Percentiles rank a stretch among this genome's conserved stretches.
These are phyloP conservation scores for Diplodia sapinea DNA, from an alignment of 2,329 filamentous ascomycete genomes.

Conservation along the genomic window DNA sequence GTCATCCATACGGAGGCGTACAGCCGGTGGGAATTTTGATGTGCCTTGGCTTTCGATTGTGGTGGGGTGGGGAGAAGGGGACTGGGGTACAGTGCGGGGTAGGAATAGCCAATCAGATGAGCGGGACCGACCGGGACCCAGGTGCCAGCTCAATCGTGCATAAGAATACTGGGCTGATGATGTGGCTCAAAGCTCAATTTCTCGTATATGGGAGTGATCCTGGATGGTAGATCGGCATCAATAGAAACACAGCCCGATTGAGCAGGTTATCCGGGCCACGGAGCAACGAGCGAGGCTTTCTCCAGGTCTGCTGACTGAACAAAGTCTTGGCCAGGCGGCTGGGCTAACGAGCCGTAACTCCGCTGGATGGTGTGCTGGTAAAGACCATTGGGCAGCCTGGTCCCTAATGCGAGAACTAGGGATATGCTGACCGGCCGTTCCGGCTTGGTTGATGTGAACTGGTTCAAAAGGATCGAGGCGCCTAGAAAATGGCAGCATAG, in stretches of 20 bases:
- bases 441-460: not conserved
- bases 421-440: not conserved
- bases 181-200: conserved; percentile 1
- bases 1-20: not conserved
- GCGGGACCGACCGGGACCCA: not conserved
- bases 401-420: not conserved
- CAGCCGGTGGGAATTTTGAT: not conserved
- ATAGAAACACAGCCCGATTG: not conserved
- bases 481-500: not conserved
- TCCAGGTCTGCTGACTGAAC: conserved; percentile 14
- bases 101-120: not conserved
- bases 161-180: conserved; percentile 25
- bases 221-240: not conserved
- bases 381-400: not conserved
- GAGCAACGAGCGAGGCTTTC: not conserved
- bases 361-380: not conserved
- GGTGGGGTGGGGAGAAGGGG: not conserved
- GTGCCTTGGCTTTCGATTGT: not conserved
- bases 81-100: conserved; percentile 22
- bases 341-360: not conserved
- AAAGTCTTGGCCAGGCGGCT: not conserved
- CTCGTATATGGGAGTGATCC: conserved; percentile 3
- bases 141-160: not conserved
- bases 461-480: not conserved
- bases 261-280: conserved; percentile 2